Evolutionary conservation across 2,329 filamentous ascomycete species (phyloP).

Genomic region (Exophiala sp.): DNA sequence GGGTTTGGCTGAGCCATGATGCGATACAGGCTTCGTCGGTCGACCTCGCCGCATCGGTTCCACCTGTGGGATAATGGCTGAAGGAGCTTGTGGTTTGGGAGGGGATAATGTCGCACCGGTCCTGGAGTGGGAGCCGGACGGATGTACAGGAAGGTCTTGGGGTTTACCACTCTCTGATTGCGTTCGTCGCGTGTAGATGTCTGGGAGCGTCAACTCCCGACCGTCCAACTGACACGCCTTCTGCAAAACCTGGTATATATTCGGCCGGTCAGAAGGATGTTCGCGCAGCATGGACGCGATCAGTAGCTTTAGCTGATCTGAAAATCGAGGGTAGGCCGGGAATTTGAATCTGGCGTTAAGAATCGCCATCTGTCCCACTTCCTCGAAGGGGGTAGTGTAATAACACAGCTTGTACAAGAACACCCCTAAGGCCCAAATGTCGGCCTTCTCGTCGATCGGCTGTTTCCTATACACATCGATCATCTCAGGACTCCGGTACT

Average conservation of each 20-base stretch:
- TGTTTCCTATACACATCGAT: slow-evolving; percentile 95
- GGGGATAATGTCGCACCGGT: slow-evolving; percentile 78
- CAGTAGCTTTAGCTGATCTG: slow-evolving; percentile 78
- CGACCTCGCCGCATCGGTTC: slow-evolving; percentile 88
- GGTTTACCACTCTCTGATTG: slow-evolving; percentile 58
- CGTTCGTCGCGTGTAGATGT: slow-evolving; percentile 66
- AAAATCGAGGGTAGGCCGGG: slow-evolving; percentile 81
- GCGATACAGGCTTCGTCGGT: slow-evolving; percentile 51
- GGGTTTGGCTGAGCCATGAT: slow-evolving; percentile 48
- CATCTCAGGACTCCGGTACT: slow-evolving; percentile 98
- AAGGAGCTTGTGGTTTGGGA: slow-evolving; percentile 52
- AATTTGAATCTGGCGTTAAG: slow-evolving; percentile 93
- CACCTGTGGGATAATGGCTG: slow-evolving; percentile 78
- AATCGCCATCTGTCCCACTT: slow-evolving; percentile 94
- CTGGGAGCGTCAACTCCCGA: slow-evolving; percentile 76
- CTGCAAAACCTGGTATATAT: slow-evolving; percentile 86
- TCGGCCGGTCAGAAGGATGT: slow-evolving; percentile 70
- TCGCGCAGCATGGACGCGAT: slow-evolving; percentile 92
- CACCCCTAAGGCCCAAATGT: slow-evolving; percentile 96
- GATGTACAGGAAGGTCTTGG: slow-evolving; percentile 54
- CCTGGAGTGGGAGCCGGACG: slow-evolving; percentile 53
- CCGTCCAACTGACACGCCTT: slow-evolving; percentile 88
- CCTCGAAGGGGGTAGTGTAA: slow-evolving; percentile 97
- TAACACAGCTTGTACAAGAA: slow-evolving; percentile 97
- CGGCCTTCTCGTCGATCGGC: slow-evolving; percentile 96